Evolutionary conservation across 352 stramenopile genomes (phyloP), one percentile per base, ranked within the genome.

Genomic region (Phytophthora megakarya): DNA sequence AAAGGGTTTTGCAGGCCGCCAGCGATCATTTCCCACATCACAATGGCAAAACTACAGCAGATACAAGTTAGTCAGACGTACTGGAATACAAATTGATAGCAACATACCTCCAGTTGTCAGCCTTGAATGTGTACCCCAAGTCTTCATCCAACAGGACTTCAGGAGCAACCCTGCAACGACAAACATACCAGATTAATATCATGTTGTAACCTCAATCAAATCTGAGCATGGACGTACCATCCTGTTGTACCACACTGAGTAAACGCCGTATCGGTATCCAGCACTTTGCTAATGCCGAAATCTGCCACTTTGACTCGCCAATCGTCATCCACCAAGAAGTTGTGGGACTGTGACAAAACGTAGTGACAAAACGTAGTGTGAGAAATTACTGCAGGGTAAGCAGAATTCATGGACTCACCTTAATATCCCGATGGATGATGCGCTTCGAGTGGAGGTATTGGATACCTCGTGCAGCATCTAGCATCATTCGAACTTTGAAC

Each of bases 11-110:
- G 81, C 40, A 87, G 53, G 6, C 67, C 73, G 21, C 83, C 84
- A n/a, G 88, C 88, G 38, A 96, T 86, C 80, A 96, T 95, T 71
- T 96, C 88, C 88, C 88, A 96, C 88, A 96, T 96, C 18, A 96
- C 88, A 53, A 96, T 89, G 19, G 86, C 88, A 73, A 96, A 95
- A 61, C 88, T 95, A 35, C 30, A 35, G 25, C 25, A 57, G n/a
- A 21, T 2, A 26, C 28, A 33, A 42, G 12, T 56, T 15, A 47
- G 30, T 22, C 26, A 35, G 37, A 35, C 54, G 9, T 30, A 50
- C 3, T 25, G 2, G 9, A 22, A 30, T 1, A 28, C 39, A 4
- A 25, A 15, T 11, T 12, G 8, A 37, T 3, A 21, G 6, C 2
- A 13, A 45, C 66, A 35, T 65, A 95, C 86, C 86, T 96, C 86